Evolutionary conservation across 371 early-diverging fungal genomes (phyloP), one percentile per base, ranked within the genome.

Genomic region (Lichtheimia ramosa): DNA sequence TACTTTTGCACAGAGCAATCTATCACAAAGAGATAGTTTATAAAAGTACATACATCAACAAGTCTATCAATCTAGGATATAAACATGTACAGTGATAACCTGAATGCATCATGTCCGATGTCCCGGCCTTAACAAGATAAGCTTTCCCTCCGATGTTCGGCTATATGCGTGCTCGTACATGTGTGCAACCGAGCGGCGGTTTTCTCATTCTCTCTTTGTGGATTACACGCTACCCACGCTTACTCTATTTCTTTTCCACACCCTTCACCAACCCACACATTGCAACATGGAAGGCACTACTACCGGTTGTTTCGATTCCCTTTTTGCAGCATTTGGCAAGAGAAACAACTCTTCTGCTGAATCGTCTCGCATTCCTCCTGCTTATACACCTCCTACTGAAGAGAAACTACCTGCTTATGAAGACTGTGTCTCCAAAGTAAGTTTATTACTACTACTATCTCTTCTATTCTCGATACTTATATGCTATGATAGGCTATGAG

Each of bases 391-490:
- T 34, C 55, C 57, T 13, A 18, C 54, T 25, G 41, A 49, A 40
- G 65, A 64, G 57, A 64, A 64, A 52, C 48, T 68, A 14, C 68
- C 68, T 20, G 63, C 68, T 48, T 68, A 68, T 41, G 68, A 68
- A 15, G 68, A 68, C 40, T 63, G 68, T 48, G 61, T 68, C 7
- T 52, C 68, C 43, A 59, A 63, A 53, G 68, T 56, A 61, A 20
- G 53, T 18, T 7, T n/a, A 48, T 15, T 21, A 48, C n/a, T 6
- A 1, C 0, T 1, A 16, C 14, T 20, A 46, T 13, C 34, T 20
- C 3, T 13, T 46, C n/a, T 3, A 3, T 15, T 34, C 21, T 50
- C 10, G 21, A 15, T 48, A 14, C 42, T 53, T 15, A 25, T 34
- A 21, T 23, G 1, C 39, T 42, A 10, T 54, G 1, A 8, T 56